These are phyloP conservation scores for Nissolia schottii DNA, from an alignment of 306 rosid genomes.

Conservation along the genomic window DNA sequence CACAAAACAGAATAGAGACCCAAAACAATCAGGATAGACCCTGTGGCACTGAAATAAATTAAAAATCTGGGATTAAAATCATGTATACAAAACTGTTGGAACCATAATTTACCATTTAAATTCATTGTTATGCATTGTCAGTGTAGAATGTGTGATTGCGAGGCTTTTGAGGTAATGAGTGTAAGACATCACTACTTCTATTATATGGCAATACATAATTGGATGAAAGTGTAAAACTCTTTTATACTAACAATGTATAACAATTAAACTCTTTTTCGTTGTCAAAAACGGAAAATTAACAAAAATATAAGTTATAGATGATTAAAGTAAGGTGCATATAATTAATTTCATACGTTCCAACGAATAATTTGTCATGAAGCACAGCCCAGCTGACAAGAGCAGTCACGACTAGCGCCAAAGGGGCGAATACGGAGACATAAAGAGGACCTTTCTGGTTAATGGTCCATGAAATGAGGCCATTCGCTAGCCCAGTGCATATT, in stretches of 20 bases:
- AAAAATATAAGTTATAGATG: not conserved
- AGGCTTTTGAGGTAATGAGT: no score
- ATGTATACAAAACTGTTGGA: not conserved
- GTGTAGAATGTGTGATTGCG: no score
- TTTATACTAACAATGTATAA: no score
- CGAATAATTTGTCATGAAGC: conserved; percentile 47
- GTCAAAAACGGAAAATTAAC: not conserved
- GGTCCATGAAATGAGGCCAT: conserved; percentile 54
- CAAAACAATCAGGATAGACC: conserved; percentile 42
- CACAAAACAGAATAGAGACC: conserved; percentile 70
- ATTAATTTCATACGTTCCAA: conserved; percentile 58
- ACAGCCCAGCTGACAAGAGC: conserved; percentile 67
- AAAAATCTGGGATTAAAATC: not conserved
- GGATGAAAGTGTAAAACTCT: no score
- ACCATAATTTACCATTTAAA: not conserved
- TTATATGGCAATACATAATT: no score
- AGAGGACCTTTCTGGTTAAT: conserved; percentile 75
- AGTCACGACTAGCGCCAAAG: conserved; percentile 54
- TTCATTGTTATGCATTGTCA: no score
- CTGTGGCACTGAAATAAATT: conserved; percentile 24
- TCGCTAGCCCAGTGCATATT: conserved; percentile 49
- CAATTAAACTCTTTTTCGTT: no score
- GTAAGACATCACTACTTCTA: no score
- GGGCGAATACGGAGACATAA: conserved; percentile 67
- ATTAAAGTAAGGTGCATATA: not conserved